phyloP scores from a whole-genome alignment of 345 rosid species.

The Draba incana region DNA sequence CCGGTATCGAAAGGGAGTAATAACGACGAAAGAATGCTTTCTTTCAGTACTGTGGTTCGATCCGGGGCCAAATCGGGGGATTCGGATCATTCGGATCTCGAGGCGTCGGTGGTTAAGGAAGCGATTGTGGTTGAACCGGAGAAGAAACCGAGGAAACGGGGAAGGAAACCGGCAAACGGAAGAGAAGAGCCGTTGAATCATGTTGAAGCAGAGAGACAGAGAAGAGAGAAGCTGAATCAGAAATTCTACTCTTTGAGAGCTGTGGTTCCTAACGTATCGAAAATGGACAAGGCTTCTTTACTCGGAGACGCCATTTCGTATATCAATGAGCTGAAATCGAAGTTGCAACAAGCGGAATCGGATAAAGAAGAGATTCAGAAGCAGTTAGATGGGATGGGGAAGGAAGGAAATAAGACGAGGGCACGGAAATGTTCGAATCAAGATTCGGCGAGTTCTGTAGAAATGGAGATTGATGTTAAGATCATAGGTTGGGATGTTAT shows the following conservation, averaged over 20 bases:
- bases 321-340: conserved; percentile 78
- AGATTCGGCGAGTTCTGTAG: conserved; percentile 45
- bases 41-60: conserved; percentile 68
- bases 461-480: conserved; percentile 95
- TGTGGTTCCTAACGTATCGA: conserved; percentile 96
- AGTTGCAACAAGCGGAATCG: conserved; percentile 63
- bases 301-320: conserved; percentile 92
- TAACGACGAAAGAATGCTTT: conserved; percentile 84
- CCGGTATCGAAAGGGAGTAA: conserved; percentile 49
- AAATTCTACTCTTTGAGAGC: conserved; percentile 89
- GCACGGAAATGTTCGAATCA: conserved; percentile 24
- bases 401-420: conserved; percentile 45
- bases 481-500: conserved; percentile 91
- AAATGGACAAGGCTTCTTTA: conserved; percentile 98
- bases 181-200: conserved; percentile 98
- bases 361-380: conserved; percentile 77
- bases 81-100: conserved; percentile 92
- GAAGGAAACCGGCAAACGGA: conserved; percentile 97
- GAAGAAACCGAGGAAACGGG: conserved; percentile 91
- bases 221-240: conserved; percentile 99
- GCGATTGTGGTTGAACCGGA: conserved; percentile 76
- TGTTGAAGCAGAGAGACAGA: conserved; percentile 99
- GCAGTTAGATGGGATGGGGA: conserved; percentile 58
- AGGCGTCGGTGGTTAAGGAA: conserved; percentile 89
- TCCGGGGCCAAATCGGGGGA: conserved; percentile 66